phyloP scores from a whole-genome alignment of 2,329 filamentous ascomycete species.

The Fusarium praegraminearum region DNA sequence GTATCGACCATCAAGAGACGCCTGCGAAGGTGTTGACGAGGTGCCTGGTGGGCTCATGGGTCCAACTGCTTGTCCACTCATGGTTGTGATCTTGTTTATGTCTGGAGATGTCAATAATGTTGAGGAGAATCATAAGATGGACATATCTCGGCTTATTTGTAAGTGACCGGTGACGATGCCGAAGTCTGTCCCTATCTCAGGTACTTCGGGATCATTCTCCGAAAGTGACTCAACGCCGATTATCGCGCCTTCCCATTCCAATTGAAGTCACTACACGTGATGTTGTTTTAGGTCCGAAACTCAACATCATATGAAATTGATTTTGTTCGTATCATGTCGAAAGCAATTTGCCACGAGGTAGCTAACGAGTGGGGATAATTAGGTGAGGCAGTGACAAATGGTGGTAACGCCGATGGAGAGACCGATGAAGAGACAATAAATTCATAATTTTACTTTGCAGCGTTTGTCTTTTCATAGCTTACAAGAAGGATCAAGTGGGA shows the following conservation, averaged over 20 bases:
- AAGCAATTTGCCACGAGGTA: background rate
- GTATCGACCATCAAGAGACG: slow-evolving; percentile 48
- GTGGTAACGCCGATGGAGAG: rapidly evolving
- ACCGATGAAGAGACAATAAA: background rate
- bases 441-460: background rate
- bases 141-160: background rate
- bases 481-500: background rate
- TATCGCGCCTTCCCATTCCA: background rate
- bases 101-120: background rate
- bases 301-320: background rate
- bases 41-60: slow-evolving; percentile 31
- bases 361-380: too few relatives aligned
- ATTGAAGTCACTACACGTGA: background rate
- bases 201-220: slow-evolving; percentile 11
- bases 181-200: background rate
- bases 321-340: background rate
- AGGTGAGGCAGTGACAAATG: too few relatives aligned
- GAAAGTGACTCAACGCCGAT: slow-evolving; percentile 18
- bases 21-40: slow-evolving; percentile 33
- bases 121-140: background rate
- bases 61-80: slow-evolving; percentile 36
- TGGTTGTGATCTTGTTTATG: background rate
- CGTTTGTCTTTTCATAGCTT: background rate
- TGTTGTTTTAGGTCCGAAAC: background rate
- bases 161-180: slow-evolving; percentile 2